phyloP scores from a whole-genome alignment of 1,284 basidiomycete species.

The Lentinula novae-zelandiae region DNA sequence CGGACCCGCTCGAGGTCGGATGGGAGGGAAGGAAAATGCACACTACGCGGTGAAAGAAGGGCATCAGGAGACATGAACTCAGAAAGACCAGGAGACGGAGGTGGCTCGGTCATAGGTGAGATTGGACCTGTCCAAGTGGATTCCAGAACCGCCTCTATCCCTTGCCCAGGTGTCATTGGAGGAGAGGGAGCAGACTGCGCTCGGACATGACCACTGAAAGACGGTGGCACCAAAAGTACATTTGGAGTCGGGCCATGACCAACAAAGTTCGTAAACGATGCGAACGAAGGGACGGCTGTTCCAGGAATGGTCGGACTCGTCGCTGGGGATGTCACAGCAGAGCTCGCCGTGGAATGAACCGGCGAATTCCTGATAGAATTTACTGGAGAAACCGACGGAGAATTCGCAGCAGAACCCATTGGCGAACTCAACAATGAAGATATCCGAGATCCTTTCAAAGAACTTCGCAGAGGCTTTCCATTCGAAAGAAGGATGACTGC shows the following conservation, averaged over 20 bases:
- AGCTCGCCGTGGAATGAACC: background rate
- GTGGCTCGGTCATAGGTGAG: background rate
- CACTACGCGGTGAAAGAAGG: conserved; percentile 69
- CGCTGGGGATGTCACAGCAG: background rate
- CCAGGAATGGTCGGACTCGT: background rate
- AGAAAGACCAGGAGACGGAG: background rate
- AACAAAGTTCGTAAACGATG: background rate
- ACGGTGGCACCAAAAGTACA: background rate
- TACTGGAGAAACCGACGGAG: background rate
- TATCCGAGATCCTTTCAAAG: conserved; percentile 65
- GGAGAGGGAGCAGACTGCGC: conserved; percentile 16
- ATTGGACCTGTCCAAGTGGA: conserved; percentile 39
- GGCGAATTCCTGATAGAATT: background rate
- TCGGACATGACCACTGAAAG: conserved; percentile 6
- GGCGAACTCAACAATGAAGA: background rate
- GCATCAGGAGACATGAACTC: conserved; percentile 27
- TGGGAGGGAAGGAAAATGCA: conserved; percentile 77
- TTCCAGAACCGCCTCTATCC: conserved; percentile 8
- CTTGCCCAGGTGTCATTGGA: conserved; percentile 9
- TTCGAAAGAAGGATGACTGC: conserved; percentile 66
- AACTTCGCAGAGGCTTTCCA: conserved; percentile 87
- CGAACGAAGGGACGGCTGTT: background rate
- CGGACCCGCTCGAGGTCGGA: conserved; percentile 76
- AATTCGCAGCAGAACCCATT: background rate
- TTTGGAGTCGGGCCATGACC: background rate